These are phyloP conservation scores for Echites panduratus DNA, from an alignment of 257 asterid species.

Conservation along the genomic window DNA sequence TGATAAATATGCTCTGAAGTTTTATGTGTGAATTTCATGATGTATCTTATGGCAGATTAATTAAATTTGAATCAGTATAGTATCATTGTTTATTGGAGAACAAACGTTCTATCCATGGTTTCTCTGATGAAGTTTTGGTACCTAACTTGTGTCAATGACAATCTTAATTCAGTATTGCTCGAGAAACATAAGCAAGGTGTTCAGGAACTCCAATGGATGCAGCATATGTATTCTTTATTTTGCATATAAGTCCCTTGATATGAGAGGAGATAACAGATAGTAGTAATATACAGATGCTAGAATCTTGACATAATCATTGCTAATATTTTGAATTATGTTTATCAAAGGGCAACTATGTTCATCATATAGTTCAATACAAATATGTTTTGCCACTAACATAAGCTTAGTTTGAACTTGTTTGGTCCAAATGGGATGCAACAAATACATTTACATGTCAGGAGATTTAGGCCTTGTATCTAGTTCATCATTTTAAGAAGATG, in stretches of 20 bases:
- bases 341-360: not conserved
- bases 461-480: slow-evolving; percentile 22
- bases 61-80: too few relatives aligned
- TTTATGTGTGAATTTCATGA: too few relatives aligned
- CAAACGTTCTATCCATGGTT: too few relatives aligned
- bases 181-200: not conserved
- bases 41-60: too few relatives aligned
- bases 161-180: too few relatives aligned
- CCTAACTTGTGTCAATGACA: too few relatives aligned
- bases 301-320: not conserved
- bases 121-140: too few relatives aligned
- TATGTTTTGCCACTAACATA: too few relatives aligned
- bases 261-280: not conserved
- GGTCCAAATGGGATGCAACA: not conserved
- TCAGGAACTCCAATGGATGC: not conserved
- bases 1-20: too few relatives aligned
- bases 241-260: not conserved
- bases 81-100: too few relatives aligned
- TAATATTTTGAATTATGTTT: not conserved
- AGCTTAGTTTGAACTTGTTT: not conserved
- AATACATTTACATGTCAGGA: slow-evolving; percentile 17
- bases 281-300: not conserved
- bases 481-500: slow-evolving; percentile 17
- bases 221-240: not conserved
- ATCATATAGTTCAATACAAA: not conserved